Conservation (phyloP, 73 alveolate genomes). For the Tetrahymena elliotti region DNA sequence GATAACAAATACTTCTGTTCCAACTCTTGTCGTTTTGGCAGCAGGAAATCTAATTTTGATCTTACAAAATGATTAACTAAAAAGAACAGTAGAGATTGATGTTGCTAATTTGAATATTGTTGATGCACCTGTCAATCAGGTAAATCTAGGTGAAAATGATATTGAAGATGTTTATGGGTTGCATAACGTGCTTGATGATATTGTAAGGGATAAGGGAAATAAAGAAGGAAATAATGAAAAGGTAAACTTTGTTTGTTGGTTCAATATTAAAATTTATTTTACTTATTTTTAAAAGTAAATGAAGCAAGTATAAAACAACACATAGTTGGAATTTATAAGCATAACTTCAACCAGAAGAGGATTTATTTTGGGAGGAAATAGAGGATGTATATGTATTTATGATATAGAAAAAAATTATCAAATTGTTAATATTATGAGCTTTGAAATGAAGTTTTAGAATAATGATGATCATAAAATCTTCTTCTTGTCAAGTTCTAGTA, state of each 20-base stretch:
- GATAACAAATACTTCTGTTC: constrained; percentile 8
- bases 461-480: constrained; percentile 36
- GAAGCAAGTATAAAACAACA: neutral
- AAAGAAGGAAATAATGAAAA: constrained; percentile 8
- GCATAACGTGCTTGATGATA: constrained; percentile 31
- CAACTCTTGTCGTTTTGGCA: constrained; percentile 20
- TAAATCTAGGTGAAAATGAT: constrained; percentile 33
- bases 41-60: constrained; percentile 31
- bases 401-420: constrained; percentile 26
- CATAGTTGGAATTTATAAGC: constrained; percentile 15
- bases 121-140: constrained; percentile 33
- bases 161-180: constrained; percentile 22
- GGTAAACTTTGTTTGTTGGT: neutral
- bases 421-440: constrained; percentile 24
- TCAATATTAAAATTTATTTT: neutral
- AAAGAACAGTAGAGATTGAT: constrained; percentile 32
- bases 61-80: constrained; percentile 23
- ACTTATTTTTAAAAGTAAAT: neutral
- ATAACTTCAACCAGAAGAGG: constrained; percentile 35
- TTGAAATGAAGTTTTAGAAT: constrained; percentile 18
- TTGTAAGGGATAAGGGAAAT: constrained; percentile 17
- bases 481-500: constrained; percentile 6
- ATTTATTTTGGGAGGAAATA: constrained; percentile 32
- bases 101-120: constrained; percentile 30
- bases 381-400: constrained; percentile 31